A percentile compares a stretch with the other conserved stretches of the same genome.
phyloP scores from a whole-genome alignment of 2,329 filamentous ascomycete genomes.

The Sporothrix variecibatus region DNA sequence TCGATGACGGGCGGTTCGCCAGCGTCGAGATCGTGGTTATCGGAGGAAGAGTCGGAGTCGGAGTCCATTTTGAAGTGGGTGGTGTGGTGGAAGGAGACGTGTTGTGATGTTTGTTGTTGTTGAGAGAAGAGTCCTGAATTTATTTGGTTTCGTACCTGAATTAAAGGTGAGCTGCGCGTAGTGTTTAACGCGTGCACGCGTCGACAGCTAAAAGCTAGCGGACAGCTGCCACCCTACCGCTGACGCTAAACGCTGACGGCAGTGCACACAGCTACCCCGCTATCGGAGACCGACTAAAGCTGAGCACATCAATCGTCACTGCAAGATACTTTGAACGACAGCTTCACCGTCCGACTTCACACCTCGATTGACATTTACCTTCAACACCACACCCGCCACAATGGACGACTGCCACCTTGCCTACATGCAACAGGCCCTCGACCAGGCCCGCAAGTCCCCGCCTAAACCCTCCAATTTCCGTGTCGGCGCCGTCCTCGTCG shows the following conservation, averaged over 20 bases:
- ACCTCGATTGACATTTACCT: not conserved
- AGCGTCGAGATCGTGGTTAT: slow-evolving; percentile 41
- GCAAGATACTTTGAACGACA: not conserved
- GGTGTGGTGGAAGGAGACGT: not conserved
- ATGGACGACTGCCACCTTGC: slow-evolving; percentile 47
- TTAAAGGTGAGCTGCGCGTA: not conserved
- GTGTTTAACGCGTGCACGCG: not conserved
- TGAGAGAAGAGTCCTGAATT: not conserved
- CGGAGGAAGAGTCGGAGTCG: slow-evolving; percentile 12
- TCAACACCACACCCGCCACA: not conserved
- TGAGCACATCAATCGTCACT: not conserved
- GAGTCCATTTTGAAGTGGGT: slow-evolving; percentile 12
- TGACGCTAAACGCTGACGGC: not conserved
- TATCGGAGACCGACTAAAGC: not conserved
- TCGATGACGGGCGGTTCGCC: slow-evolving; percentile 60
- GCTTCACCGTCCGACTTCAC: not conserved
- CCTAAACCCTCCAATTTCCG: slow-evolving; percentile 90
- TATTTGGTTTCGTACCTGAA: not conserved
- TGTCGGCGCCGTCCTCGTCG: slow-evolving; percentile 86
- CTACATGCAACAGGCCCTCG: slow-evolving; percentile 70
- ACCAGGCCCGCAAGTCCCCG: slow-evolving; percentile 75
- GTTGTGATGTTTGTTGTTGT: not conserved
- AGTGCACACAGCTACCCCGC: slow-evolving; percentile 5
- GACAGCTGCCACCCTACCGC: not conserved
- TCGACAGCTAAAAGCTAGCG: not conserved